phyloP scores from a whole-genome alignment of 2,329 filamentous ascomycete species.

The Colletotrichum cordylinicola region DNA sequence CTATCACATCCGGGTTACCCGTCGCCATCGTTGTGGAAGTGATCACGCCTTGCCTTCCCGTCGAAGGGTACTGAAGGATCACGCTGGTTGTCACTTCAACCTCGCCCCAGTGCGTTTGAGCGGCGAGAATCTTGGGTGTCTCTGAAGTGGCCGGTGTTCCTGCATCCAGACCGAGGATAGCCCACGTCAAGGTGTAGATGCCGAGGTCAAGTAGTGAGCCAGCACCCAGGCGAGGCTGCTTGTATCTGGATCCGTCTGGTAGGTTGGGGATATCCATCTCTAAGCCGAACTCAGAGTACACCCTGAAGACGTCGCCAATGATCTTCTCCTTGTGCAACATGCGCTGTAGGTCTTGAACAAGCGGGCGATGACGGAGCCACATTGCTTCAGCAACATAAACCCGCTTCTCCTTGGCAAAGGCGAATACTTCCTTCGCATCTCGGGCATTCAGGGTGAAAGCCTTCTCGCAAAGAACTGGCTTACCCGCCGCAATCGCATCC shows the following conservation, averaged over 20 bases:
- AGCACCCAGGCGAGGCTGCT: slow-evolving; percentile 44
- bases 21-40: slow-evolving; percentile 40
- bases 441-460: slow-evolving; percentile 45
- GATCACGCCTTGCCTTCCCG: slow-evolving; percentile 44
- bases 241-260: slow-evolving; percentile 35
- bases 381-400: slow-evolving; percentile 53
- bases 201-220: slow-evolving; percentile 49
- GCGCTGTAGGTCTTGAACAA: slow-evolving; percentile 37
- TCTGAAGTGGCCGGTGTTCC: slow-evolving; percentile 1
- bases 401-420: slow-evolving; percentile 40
- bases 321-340: slow-evolving; percentile 43
- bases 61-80: slow-evolving; percentile 41
- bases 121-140: slow-evolving; percentile 38
- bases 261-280: slow-evolving; percentile 38
- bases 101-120: slow-evolving; percentile 38
- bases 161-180: slow-evolving; percentile 37
- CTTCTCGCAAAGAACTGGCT: slow-evolving; percentile 53
- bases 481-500: slow-evolving; percentile 46
- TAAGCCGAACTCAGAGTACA: slow-evolving; percentile 45
- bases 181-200: slow-evolving; percentile 49
- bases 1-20: slow-evolving; percentile 30
- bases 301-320: slow-evolving; percentile 43
- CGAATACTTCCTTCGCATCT: slow-evolving; percentile 45
- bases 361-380: slow-evolving; percentile 49
- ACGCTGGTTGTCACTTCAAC: slow-evolving; percentile 40